Conservation (phyloP, 306 rosid species). For the Bauhinia variegata region DNA sequence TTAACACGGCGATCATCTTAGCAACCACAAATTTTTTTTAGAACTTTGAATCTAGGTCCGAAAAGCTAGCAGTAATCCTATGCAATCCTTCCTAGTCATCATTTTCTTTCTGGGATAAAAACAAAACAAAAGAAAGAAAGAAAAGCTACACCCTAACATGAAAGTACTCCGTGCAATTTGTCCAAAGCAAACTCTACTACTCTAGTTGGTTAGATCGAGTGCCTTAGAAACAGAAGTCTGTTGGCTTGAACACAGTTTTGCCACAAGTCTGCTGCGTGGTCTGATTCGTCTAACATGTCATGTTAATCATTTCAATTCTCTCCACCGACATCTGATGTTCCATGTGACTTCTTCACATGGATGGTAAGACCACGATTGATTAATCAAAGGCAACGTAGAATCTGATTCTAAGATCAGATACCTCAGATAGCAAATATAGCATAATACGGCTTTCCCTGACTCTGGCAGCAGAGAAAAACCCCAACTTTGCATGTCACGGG, state of each 20-base stretch:
- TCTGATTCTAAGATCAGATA: slow-evolving; percentile 44
- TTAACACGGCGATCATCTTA: neutral
- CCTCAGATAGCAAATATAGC: slow-evolving; percentile 15
- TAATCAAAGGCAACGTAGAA: slow-evolving; percentile 34
- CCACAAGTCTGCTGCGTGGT: neutral
- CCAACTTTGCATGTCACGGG: slow-evolving; percentile 23
- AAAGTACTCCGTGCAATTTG: neutral
- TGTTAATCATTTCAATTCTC: too few relatives aligned
- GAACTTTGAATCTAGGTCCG: slow-evolving; percentile 23
- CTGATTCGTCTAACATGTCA: too few relatives aligned
- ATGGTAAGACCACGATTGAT: slow-evolving; percentile 23
- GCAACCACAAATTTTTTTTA: neutral
- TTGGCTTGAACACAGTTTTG: slow-evolving; percentile 2
- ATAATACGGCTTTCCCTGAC: slow-evolving; percentile 32
- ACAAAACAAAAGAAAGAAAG: slow-evolving; percentile 15
- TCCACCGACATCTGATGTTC: too few relatives aligned
- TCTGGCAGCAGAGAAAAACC: slow-evolving; percentile 30
- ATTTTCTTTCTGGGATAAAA: slow-evolving; percentile 32
- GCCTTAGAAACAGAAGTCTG: slow-evolving; percentile 11
- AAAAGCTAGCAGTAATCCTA: slow-evolving; percentile 32
- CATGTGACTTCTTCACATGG: too few relatives aligned
- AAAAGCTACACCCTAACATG: slow-evolving; percentile 1
- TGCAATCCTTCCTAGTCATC: slow-evolving; percentile 26
- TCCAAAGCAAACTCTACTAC: slow-evolving; percentile 23
- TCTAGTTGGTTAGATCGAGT: slow-evolving; percentile 20